Base-by-base conservation (phyloP, 495 filamentous ascomycete species). In the Cetradonia linearis region DNA sequence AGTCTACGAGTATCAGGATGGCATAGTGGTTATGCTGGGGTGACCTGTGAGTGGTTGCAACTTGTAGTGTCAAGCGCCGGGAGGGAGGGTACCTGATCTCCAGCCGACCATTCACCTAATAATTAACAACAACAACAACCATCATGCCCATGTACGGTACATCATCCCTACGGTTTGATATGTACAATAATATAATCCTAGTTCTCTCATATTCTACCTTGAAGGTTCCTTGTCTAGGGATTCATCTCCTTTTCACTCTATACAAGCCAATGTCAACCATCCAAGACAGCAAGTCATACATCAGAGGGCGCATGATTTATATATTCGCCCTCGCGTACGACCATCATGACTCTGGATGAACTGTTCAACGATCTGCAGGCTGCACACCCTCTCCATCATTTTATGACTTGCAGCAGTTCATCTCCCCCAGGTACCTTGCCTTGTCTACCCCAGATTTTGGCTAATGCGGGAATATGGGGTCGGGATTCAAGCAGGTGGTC, bases 331-430 rank as follows among this genome's bases (percentile, higher is more conserved):
- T 5, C n/a, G 20, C 50, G 14, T 18, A 23, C 6, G 3, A 37
- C 18, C 1, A 28, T 47, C 46, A 80, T 78, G 74, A 18, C 68
- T 37, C 70, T 70, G 44, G 56, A 60, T 44, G 79, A 81, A 56
- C 70, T 2, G 13, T 5, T 7, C 8, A 46, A 25, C 2, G 20
- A 20, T 46, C 42, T 46, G 20, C 42, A 46, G 42, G 20, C 42
- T 46, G 20, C 42, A 46, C 10, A 46, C 42, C 42, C 20, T 25
- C 20, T 13, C 25, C 2, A 46, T 44, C 42, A 44, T 44, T 10
- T 23, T 36, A 36, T 44, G 42, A 44, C 42, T 30, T 34, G 30
- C n/a, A 33, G 31, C n/a, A 1, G 9, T 20, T 53, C 28, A 20
- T 34, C 30, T 14, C 27, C 5, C n/a, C 20, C 9, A 34, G 50